Evolutionary conservation across 2,329 filamentous ascomycete species (phyloP).

Genomic region (Botrytis sinoallii): DNA sequence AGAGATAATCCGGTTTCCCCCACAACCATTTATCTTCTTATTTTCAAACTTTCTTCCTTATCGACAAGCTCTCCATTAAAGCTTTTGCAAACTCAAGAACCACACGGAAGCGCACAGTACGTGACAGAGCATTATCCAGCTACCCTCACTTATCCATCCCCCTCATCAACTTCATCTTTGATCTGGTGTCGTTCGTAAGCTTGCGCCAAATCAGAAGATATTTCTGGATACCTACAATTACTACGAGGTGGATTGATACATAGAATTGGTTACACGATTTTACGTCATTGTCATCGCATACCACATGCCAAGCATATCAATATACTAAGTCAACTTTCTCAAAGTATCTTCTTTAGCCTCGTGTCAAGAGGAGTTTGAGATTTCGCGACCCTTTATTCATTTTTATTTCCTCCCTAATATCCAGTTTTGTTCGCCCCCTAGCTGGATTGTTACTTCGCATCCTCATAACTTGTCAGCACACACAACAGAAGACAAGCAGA

Average conservation of each 20-base stretch:
- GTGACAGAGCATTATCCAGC: not conserved
- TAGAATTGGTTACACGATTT: not conserved
- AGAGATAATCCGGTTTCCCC: conserved; percentile 18
- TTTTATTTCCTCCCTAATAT: not conserved
- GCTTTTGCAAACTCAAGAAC: not conserved
- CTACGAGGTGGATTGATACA: not conserved
- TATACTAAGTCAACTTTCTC: not conserved
- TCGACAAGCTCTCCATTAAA: conserved; percentile 3
- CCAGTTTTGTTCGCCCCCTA: not conserved
- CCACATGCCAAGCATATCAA: not conserved
- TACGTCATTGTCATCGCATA: conserved; percentile 10
- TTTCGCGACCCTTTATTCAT: not conserved
- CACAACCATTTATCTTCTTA: conserved; percentile 4
- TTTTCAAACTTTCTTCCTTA: not conserved
- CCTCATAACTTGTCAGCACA: not conserved
- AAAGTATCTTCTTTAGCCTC: not conserved
- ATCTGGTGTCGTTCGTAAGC: not conserved
- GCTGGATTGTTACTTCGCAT: not conserved
- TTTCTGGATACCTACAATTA: not conserved
- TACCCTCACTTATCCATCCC: not conserved
- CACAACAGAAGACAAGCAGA: not conserved
- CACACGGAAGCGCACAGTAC: not conserved
- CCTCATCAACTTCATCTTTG: not conserved
- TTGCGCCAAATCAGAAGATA: not conserved
- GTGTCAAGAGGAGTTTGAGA: not conserved